Base-by-base conservation (phyloP, 2,329 filamentous ascomycete species). In the Torrubiella hemipterigena region DNA sequence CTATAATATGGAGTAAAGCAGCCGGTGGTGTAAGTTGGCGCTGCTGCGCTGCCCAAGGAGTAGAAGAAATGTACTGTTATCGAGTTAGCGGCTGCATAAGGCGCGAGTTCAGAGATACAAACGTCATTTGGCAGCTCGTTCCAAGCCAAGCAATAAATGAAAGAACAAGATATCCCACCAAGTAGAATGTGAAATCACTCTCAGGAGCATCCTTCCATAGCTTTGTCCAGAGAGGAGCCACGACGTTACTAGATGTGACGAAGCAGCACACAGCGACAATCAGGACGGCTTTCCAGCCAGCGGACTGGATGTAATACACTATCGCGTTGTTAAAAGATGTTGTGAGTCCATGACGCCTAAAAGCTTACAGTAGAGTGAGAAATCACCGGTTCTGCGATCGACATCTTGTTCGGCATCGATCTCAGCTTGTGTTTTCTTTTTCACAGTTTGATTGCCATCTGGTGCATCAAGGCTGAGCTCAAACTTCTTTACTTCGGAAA, bases 201-300 rank as follows among this genome's bases (percentile, higher is more conserved):
- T 19, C 34, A 3, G 34, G 33, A 9, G 40, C 42, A 17, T 57
- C 51, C 0, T 55, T 58, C 59, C 58, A 62, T 30, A 46, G 40
- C 29, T 58, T 52, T 0, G 63, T 33, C 53, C 56, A 61, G 26
- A 55, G 56, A 15, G 52, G 51, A 1, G 58, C 48, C 8, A 56
- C 36, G 1, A 46, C 54, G n/a, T 53, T 46, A 33, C 54, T 59
- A 32, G 58, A 49, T 2, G 50, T 44, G 30, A 46, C 54, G 27
- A 31, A 1, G 43, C 45, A 2, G 24, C 37, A 48, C 5, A 29
- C 18, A 0, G 49, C 10, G 6, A 59, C 31, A 5, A 51, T 19
- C 2, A 41, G 4, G 10, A 54, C 34, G 26, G 55, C 55, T 2
- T 26, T 3, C 2, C 43, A 13, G 0, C 51, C 47, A 2, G 49